Evolutionary conservation across 164 flowering plant genomes (phyloP), one percentile per base, ranked within the genome.

Genomic region (Houttuynia cordata): DNA sequence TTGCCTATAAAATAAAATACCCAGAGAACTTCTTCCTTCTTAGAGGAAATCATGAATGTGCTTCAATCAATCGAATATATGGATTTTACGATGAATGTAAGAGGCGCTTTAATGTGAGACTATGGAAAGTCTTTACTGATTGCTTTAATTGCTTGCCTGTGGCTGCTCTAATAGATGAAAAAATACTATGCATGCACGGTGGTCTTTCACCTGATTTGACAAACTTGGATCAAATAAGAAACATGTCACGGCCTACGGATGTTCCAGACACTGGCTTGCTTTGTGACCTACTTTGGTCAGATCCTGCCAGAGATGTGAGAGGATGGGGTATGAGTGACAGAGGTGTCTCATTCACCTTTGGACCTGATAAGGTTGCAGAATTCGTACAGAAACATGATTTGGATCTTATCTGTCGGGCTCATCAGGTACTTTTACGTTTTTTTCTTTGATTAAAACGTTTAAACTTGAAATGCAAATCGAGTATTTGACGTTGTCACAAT

Each of bases 81-180:
- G 96, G 96, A 59, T 87, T 87, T 68, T 87, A 87, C 71, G 96
- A 87, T 70, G 96, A 88, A 73, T 88, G 96, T 60, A 88, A 88
- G 65, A 76, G 96, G 3, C 75, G 96, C 56, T 88, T 82, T 67
- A 88, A 82, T 65, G 90, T 88, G 58, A 81, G 82, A 62, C 70
- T 88, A 6, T 88, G 96, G 96, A 88, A 82, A 68, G 66, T 61
- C 23, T 88, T 88, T 58, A 82, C 85, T 6, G 92, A 85, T 40
- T 82, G 92, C 61, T 88, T 88, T 59, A 88, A 85, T 62, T 88
- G 96, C 67, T 84, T 88, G 39, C 96, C 96, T 62, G 88, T 88
- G 62, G 86, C 96, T 60, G 96, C 92, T 60, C 79, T 88, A 18
- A 80, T 88, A 55, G 92, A 88, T 62, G 91, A 84, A 59, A 88